phyloP scores from a whole-genome alignment of 352 stramenopile species.

The Globisporangium megalacanthum region DNA sequence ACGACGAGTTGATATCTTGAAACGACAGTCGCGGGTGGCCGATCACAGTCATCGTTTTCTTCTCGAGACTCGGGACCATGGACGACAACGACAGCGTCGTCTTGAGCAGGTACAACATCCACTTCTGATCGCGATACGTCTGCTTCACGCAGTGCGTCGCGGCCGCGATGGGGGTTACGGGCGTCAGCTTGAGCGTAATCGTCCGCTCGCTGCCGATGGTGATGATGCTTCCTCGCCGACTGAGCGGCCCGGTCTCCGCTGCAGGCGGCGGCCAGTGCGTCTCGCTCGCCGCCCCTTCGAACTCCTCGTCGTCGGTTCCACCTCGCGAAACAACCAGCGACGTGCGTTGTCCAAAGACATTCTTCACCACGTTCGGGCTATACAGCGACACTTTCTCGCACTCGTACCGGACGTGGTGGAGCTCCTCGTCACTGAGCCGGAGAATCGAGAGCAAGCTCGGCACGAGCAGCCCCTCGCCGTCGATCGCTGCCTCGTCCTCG shows the following conservation, averaged over 20 bases:
- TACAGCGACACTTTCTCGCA: slow-evolving; percentile 67
- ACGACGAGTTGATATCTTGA: slow-evolving; percentile 20
- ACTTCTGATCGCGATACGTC: slow-evolving; percentile 56
- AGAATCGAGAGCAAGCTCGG: slow-evolving; percentile 55
- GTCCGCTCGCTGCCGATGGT: neutral
- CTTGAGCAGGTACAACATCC: slow-evolving; percentile 66
- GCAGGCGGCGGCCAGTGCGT: neutral
- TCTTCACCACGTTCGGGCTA: slow-evolving; percentile 2
- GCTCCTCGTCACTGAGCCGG: slow-evolving; percentile 47
- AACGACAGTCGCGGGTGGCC: slow-evolving; percentile 43
- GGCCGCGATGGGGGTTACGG: slow-evolving; percentile 10
- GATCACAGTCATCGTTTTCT: slow-evolving; percentile 59
- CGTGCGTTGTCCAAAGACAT: neutral
- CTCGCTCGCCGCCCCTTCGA: too few relatives aligned
- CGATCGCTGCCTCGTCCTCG: slow-evolving; percentile 42
- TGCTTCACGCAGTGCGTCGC: slow-evolving; percentile 49
- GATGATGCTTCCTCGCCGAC: slow-evolving; percentile 5
- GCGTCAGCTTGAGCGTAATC: neutral
- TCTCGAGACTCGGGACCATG: slow-evolving; percentile 64
- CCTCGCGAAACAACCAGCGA: neutral
- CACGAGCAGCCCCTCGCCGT: slow-evolving; percentile 32
- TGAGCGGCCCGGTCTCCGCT: neutral
- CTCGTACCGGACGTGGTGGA: slow-evolving; percentile 71
- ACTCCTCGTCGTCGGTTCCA: neutral
- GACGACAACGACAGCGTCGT: slow-evolving; percentile 53